These are phyloP conservation scores for Apophysomyces trapeziformis DNA, from an alignment of 371 early-diverging fungal genomes.

Conservation along the genomic window DNA sequence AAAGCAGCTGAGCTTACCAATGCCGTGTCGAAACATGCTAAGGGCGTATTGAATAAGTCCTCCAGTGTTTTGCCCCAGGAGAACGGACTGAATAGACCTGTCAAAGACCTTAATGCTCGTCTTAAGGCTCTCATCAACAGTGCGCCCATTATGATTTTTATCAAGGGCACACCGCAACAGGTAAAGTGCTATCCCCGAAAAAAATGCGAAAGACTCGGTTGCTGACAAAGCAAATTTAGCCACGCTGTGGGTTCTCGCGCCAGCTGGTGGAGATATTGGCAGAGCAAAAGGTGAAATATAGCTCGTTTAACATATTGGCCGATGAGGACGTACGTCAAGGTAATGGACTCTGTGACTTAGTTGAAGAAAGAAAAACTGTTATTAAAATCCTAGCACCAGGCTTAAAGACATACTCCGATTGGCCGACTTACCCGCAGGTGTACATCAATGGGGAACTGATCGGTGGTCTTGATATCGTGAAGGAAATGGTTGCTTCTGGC, in stretches of 20 bases:
- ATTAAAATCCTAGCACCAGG: slow-evolving; percentile 28
- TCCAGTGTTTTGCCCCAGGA: slow-evolving; percentile 34
- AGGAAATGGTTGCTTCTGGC: slow-evolving; percentile 79
- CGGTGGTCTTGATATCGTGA: slow-evolving; percentile 92
- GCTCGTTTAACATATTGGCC: slow-evolving; percentile 88
- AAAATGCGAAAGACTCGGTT: slow-evolving; percentile 2
- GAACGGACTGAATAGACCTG: slow-evolving; percentile 27
- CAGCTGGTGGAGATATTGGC: slow-evolving; percentile 72
- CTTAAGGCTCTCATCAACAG: slow-evolving; percentile 72
- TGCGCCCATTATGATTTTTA: slow-evolving; percentile 86
- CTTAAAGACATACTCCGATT: slow-evolving; percentile 83
- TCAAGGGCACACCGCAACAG: slow-evolving; percentile 90
- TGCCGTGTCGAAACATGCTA: slow-evolving; percentile 74
- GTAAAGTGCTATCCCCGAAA: slow-evolving; percentile 22
- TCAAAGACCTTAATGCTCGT: slow-evolving; percentile 67
- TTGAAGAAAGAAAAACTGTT: not conserved
- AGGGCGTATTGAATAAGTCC: slow-evolving; percentile 48
- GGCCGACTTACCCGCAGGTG: slow-evolving; percentile 94
- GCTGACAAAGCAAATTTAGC: slow-evolving; percentile 33
- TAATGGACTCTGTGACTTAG: slow-evolving; percentile 21
- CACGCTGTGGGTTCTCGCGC: slow-evolving; percentile 80
- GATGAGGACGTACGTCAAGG: slow-evolving; percentile 89
- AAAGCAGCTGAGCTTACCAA: slow-evolving; percentile 82
- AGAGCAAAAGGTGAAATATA: slow-evolving; percentile 72
- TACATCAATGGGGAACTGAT: slow-evolving; percentile 87